A percentile compares a stretch with the other conserved stretches of the same genome.
Conservation (phyloP, 2,329 filamentous ascomycete genomes). For the Nemania diffusa region DNA sequence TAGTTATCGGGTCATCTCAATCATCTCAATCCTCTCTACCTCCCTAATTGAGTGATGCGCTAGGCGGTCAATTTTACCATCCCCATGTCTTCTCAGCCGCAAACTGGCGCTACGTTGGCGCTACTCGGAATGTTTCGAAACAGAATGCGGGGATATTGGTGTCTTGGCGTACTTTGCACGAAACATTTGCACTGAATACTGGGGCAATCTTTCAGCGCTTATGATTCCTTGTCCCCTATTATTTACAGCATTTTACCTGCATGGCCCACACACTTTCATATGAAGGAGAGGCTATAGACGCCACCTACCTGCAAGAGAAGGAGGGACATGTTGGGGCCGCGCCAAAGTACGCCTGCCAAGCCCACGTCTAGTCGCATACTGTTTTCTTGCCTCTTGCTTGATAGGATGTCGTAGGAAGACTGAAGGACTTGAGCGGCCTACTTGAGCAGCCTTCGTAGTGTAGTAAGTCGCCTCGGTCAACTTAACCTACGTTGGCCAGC, state of each 20-base stretch:
- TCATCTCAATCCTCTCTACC: not conserved
- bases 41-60: conserved; percentile 5
- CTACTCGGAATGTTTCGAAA: conserved; percentile 25
- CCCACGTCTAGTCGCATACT: conserved; percentile 6
- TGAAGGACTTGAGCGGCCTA: conserved; percentile 11
- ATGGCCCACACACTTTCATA: conserved; percentile 7
- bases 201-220: conserved; percentile 21
- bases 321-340: conserved; percentile 7
- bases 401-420: conserved; percentile 21
- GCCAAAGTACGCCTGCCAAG: conserved; percentile 25
- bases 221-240: conserved; percentile 6
- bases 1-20: not conserved
- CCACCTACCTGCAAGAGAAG: conserved; percentile 5
- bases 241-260: not conserved
- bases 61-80: not conserved
- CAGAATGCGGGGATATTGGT: conserved; percentile 19
- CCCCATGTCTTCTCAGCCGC: conserved; percentile 21
- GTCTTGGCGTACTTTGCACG: conserved; percentile 29
- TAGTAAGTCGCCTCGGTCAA: not conserved
- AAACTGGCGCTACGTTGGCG: conserved; percentile 11
- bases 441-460: conserved; percentile 8
- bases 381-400: conserved; percentile 3
- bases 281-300: conserved; percentile 29
- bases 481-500: conserved; percentile 3
- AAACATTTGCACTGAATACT: conserved; percentile 21